Conservation (phyloP, 768 basidiomycete species). For the Terana coerulea region DNA sequence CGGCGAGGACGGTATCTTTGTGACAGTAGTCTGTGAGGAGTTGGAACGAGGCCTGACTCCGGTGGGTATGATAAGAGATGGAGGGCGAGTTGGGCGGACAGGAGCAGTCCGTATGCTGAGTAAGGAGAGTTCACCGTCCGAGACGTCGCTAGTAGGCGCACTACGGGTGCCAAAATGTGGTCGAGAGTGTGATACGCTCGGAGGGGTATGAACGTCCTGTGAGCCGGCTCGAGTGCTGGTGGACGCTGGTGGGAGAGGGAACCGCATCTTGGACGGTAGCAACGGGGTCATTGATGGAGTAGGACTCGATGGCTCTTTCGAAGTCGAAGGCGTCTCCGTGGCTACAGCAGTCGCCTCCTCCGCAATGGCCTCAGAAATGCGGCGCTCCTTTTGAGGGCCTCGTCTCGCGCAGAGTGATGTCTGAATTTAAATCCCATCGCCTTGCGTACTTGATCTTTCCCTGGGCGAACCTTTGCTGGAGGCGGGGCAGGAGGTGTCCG, state of each 20-base stretch:
- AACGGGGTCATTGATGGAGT: conserved; percentile 11
- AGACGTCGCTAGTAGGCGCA: conserved; percentile 9
- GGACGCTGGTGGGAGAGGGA: conserved; percentile 14
- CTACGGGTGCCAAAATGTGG: too few species aligned
- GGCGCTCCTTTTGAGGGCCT: background rate
- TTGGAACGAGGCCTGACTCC: background rate
- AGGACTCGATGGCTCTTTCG: conserved; percentile 7
- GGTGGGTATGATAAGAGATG: conserved; percentile 11
- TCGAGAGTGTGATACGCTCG: too few species aligned
- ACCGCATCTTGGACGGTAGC: conserved; percentile 15
- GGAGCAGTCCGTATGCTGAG: conserved; percentile 2
- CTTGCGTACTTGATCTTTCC: background rate
- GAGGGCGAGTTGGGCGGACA: conserved; percentile 4
- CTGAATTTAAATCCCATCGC: conserved; percentile 5
- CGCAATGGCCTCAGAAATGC: background rate
- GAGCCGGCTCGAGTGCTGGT: conserved; percentile 4
- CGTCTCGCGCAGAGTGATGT: conserved; percentile 5
- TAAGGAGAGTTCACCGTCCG: conserved; percentile 9
- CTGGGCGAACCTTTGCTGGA: background rate
- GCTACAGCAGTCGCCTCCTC: background rate
- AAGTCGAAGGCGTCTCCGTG: background rate
- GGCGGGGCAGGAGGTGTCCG: conserved; percentile 9
- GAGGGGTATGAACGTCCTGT: too few species aligned
- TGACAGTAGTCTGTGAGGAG: background rate
- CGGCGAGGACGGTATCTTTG: conserved; percentile 7